Evolutionary conservation across 768 basidiomycete species (phyloP), one percentile per base, ranked within the genome.

Genomic region (Tricholoma sp.): DNA sequence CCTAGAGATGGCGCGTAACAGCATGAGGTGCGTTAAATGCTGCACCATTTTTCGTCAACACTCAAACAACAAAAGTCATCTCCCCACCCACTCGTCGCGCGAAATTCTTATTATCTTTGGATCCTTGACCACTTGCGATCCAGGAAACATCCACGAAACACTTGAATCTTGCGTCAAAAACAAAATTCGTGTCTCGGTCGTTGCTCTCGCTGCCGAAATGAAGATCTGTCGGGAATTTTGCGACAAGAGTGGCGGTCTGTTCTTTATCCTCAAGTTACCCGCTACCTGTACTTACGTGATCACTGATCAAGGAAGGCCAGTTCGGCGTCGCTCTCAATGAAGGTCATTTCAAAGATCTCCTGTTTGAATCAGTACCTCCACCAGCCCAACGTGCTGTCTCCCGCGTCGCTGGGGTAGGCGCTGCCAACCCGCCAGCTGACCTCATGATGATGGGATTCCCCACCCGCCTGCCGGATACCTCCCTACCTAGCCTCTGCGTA

Each of bases 361-460:
- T 99, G 8, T 98, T 98, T 72, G 97, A 98, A 65, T 83, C 92
- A 21, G 88, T 99, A 19, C 94, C 95, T 18, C 97, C 97, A 0
- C 97, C 97, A 0, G 93, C 94, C 0, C 89, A 91, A 66, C 81
- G 80, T 5, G 77, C 82, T 3, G 61, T 83, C 19, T 68, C 78
- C 5, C 79, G 83, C 27, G 66, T 76, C 16, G 63, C 67, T 74
- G 72, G 78, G 4, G 55, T 67, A 39, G 66, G 64, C 16, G 45
- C 64, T 10, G 71, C 76, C 10, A 88, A 86, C 60, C 82, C 83
- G 19, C 82, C 87, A 0, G 87, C 91, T 0, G 96, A 98, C 73
- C 76, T 99, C 53, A 97, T 99, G 90, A 90, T 97, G 82, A 98
- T 99, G 93, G 97, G 97, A 8, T 99, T 99, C 72, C 97, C 97